Percentiles rank a stretch among this genome's conserved stretches.
Evolutionary conservation across 208 protist species (phyloP).

Genomic region (Crithidia expoeki): DNA sequence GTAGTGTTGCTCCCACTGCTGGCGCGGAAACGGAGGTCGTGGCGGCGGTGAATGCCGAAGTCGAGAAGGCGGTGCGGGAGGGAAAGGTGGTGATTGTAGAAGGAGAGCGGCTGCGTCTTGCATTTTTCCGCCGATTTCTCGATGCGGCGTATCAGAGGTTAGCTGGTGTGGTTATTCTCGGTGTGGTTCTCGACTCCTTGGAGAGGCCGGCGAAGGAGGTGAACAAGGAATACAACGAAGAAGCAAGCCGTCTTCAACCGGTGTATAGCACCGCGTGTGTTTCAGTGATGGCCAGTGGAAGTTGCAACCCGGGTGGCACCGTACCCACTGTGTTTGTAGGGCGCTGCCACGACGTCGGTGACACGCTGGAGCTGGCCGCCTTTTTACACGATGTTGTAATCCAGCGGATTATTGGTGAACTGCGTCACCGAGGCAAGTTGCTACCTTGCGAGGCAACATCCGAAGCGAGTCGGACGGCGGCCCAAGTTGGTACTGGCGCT

Average conservation of each 20-base stretch:
- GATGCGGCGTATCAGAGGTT: constrained; percentile 17
- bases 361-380: constrained; percentile 15
- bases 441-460: not conserved
- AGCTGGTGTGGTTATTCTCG: constrained; percentile 17
- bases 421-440: constrained; percentile 8
- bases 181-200: constrained; percentile 12
- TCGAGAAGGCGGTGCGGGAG: constrained; percentile 48
- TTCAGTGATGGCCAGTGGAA: constrained; percentile 3
- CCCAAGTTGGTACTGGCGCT: no score
- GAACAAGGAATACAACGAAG: not conserved
- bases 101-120: constrained; percentile 44
- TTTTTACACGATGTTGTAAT: constrained; percentile 33
- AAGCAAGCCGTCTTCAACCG: not conserved
- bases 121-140: constrained; percentile 36
- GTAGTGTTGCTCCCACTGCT: no score
- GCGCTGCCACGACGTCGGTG: constrained; percentile 15
- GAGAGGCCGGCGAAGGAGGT: not conserved
- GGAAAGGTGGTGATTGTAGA: constrained; percentile 62
- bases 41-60: constrained; percentile 33
- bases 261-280: constrained; percentile 16
- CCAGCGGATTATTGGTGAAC: constrained; percentile 18
- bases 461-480: no score
- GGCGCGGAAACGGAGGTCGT: not conserved
- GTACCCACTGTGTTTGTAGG: constrained; percentile 16
- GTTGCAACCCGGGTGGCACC: not conserved